These are phyloP conservation scores for Claviceps humidiphila DNA, from an alignment of 2,329 filamentous ascomycete species.

Conservation along the genomic window DNA sequence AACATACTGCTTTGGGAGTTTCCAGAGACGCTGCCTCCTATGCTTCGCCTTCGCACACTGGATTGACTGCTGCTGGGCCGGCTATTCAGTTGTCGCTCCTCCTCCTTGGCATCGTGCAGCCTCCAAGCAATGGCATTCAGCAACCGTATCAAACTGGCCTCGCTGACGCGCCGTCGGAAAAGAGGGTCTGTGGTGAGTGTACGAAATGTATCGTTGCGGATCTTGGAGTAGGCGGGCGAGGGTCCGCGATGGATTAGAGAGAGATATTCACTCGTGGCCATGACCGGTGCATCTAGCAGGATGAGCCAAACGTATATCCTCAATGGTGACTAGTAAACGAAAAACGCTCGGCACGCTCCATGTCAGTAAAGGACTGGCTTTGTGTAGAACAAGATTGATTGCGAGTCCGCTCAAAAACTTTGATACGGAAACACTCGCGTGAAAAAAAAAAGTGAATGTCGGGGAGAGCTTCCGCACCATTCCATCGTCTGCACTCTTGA, in stretches of 20 bases:
- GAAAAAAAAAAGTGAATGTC: background rate
- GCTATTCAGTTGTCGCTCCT: constrained; percentile 22
- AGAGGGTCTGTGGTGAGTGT: constrained; percentile 94
- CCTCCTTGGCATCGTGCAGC: constrained; percentile 63
- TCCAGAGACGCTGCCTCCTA: constrained; percentile 22
- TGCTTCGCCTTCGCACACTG: constrained; percentile 18
- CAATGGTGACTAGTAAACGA: constrained; percentile 57
- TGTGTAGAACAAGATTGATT: background rate
- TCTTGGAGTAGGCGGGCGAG: constrained; percentile 91
- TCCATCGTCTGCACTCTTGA: constrained; percentile 66
- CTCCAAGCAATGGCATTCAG: constrained; percentile 94
- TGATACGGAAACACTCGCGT: background rate
- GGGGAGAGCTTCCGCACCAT: constrained; percentile 42
- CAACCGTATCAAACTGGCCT: constrained; percentile 85
- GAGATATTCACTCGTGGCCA: constrained; percentile 81
- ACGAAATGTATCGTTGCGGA: constrained; percentile 95
- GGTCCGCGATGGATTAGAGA: constrained; percentile 82
- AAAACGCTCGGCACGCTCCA: background rate
- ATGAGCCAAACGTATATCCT: constrained; percentile 96
- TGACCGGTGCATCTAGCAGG: constrained; percentile 72
- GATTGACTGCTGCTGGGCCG: constrained; percentile 25
- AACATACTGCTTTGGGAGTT: constrained; percentile 27
- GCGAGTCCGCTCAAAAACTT: background rate
- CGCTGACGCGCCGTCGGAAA: constrained; percentile 87
- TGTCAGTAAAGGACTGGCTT: background rate